Base-by-base conservation (phyloP, 495 filamentous ascomycete genomes). In the Thermothielavioides terrestris region DNA sequence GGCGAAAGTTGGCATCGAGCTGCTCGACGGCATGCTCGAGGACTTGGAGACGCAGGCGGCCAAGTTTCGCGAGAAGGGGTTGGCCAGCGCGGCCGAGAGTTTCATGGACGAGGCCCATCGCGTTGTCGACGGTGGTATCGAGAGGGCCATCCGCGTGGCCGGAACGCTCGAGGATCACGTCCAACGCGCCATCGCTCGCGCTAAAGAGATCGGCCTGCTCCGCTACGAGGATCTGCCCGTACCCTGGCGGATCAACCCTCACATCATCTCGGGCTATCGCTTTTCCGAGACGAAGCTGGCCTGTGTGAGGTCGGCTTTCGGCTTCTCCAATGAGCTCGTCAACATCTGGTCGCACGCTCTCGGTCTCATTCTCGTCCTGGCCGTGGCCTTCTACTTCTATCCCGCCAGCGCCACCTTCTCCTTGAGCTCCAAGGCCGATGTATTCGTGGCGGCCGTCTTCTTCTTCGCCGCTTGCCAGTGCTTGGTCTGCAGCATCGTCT, bases 311-410 rank as follows among this genome's bases (percentile, higher is more conserved):
- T 95, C 89, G 5, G 78, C 86, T 46, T 88, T 96, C 61, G 71
- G 77, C 25, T 74, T 89, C 54, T 91, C 85, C 44, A 99, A 99
- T 65, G 92, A 99, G 67, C 74, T 84, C 40, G 83, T 96, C 68
- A 99, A 99, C 67, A 99, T 99, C 59, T 99, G 94, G 94, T 87
- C 89, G 11, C 92, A 99, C 63, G 75, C 82, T 9, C 76, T 99
- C 31, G 92, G 92, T 11, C 75, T 99, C 27, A 55, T 97, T 26
- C 72, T 95, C 53, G 85, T 99, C 34, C 74, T 97, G 9, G 72
- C 89, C 18, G 80, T 97, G 41, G 92, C 92, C 31, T 94, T 99
- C 62, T 94, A 96, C 74, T 92, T 95, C 70, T 99, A 97, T 67
- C 92, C 92, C 3, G 77, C 79, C 18, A 86, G 82, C 50, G 76